These are phyloP conservation scores for Laburnicola sp. DNA, from an alignment of 2,329 filamentous ascomycete species.

Conservation along the genomic window DNA sequence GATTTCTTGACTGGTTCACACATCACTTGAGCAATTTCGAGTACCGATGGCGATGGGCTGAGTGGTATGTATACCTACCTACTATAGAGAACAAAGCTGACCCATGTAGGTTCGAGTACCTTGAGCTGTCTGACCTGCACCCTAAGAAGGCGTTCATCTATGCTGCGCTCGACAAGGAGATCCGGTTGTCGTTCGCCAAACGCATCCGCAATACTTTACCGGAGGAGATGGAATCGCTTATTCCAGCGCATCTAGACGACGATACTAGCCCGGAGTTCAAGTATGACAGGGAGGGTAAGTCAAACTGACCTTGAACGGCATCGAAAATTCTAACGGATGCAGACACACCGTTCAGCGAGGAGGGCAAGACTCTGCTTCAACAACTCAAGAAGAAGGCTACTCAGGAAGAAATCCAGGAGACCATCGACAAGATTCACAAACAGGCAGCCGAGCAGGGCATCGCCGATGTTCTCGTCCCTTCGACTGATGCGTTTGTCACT, in stretches of 20 bases:
- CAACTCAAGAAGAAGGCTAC: conserved; percentile 82
- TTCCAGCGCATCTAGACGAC: conserved; percentile 85
- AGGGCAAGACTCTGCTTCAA: conserved; percentile 79
- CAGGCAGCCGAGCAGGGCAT: conserved; percentile 70
- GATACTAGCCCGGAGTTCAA: conserved; percentile 96
- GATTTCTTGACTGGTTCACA: conserved; percentile 96
- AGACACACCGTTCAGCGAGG: conserved; percentile 79
- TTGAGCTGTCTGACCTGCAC: conserved; percentile 73
- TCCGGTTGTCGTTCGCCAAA: conserved; percentile 92
- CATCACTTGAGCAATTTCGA: conserved; percentile 99
- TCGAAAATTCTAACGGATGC: background rate
- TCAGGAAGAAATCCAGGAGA: conserved; percentile 81
- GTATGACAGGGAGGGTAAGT: conserved; percentile 73
- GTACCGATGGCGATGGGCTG: conserved; percentile 99
- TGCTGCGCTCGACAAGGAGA: conserved; percentile 92
- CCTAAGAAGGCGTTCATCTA: conserved; percentile 92
- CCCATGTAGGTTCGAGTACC: conserved; percentile 69
- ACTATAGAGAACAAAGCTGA: conserved; percentile 12
- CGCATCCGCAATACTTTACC: conserved; percentile 93
- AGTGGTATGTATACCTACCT: conserved; percentile 66
- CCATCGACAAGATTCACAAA: conserved; percentile 78
- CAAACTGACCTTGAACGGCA: background rate
- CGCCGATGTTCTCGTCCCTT: conserved; percentile 75
- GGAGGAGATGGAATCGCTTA: conserved; percentile 76
- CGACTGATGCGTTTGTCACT: conserved; percentile 91